These are phyloP conservation scores for Colletotrichum tamarilloi DNA, from an alignment of 2,329 filamentous ascomycete species.

Conservation along the genomic window DNA sequence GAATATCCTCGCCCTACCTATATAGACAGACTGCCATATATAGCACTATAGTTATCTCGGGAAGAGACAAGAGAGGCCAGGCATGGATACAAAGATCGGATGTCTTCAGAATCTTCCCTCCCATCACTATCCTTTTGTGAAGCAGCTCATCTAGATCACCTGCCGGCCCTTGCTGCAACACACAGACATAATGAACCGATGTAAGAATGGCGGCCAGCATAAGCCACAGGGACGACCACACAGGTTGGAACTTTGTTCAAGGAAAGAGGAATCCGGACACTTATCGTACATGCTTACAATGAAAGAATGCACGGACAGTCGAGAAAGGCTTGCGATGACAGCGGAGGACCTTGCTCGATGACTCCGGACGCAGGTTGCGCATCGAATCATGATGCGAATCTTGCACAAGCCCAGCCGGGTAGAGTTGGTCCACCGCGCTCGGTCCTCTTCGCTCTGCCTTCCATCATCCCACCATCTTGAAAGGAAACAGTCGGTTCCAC, in stretches of 20 bases:
- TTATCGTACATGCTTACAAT: neutral
- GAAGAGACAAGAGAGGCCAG: neutral
- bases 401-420: neutral
- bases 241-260: neutral
- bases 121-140: neutral
- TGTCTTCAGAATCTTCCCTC: neutral
- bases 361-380: neutral
- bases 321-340: neutral
- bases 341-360: constrained; percentile 9
- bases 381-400: constrained; percentile 2
- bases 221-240: neutral
- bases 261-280: neutral
- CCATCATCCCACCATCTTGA: neutral
- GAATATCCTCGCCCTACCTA: no score
- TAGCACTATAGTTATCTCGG: neutral
- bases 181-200: neutral
- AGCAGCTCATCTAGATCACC: neutral
- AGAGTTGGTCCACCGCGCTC: neutral
- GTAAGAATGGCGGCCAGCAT: neutral
- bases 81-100: neutral
- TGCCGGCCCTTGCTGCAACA: neutral
- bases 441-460: neutral
- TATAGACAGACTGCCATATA: neutral
- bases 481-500: neutral
- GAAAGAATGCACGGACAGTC: neutral